phyloP scores from a whole-genome alignment of 257 asterid species.

The Capsicum baccatum region DNA sequence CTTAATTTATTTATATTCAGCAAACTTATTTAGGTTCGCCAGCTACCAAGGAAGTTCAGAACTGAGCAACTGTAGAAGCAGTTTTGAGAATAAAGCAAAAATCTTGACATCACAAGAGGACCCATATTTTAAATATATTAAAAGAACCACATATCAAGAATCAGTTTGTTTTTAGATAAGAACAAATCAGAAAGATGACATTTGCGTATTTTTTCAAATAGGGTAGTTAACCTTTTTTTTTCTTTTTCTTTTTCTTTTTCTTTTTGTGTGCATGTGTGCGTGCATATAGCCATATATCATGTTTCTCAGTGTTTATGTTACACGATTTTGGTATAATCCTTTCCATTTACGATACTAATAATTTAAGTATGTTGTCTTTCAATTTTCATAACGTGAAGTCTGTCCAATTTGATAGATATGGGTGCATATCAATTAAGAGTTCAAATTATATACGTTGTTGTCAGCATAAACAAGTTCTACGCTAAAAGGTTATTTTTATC shows the following conservation, averaged over 20 bases:
- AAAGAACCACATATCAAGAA: background rate
- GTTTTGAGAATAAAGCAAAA: background rate
- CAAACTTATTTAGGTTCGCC: background rate
- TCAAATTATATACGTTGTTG: background rate
- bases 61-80: background rate
- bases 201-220: background rate
- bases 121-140: background rate
- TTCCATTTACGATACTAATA: background rate
- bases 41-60: background rate
- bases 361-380: background rate
- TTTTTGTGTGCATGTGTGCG: background rate
- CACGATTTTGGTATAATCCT: background rate
- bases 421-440: background rate
- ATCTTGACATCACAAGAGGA: background rate
- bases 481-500: background rate
- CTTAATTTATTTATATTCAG: background rate
- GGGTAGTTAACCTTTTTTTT: background rate
- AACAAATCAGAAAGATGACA: background rate
- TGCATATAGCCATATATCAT: background rate
- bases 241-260: background rate
- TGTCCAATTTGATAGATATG: background rate
- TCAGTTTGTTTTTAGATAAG: background rate
- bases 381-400: background rate
- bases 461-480: background rate
- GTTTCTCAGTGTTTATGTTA: conserved; percentile 17